A percentile compares a stretch with the other conserved stretches of the same genome.
phyloP scores from a whole-genome alignment of 441 rosid genomes.

The Populus hybrid region DNA sequence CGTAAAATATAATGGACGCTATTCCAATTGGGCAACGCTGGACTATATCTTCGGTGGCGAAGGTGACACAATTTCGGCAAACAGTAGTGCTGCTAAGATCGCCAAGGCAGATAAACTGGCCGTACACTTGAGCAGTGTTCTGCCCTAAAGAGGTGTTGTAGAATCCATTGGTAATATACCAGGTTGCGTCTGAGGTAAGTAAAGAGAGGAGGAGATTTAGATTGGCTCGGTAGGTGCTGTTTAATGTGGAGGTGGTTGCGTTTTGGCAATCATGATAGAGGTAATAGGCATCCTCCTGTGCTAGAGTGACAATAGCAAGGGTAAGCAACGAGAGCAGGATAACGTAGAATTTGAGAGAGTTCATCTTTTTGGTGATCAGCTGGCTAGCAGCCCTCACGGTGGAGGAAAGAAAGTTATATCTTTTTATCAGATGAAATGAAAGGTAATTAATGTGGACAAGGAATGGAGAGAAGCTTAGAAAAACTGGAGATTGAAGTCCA shows the following conservation, averaged over 20 bases:
- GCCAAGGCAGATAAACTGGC: conserved; percentile 38
- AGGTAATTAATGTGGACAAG: too few relatives aligned
- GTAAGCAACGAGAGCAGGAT: background rate
- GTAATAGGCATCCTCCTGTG: background rate
- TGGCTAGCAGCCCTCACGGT: background rate
- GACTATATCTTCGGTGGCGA: background rate
- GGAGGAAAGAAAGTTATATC: too few relatives aligned
- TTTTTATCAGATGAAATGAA: too few relatives aligned
- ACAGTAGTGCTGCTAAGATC: conserved; percentile 13
- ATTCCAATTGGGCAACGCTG: conserved; percentile 15
- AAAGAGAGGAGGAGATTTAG: conserved; percentile 20
- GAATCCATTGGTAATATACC: conserved; percentile 7
- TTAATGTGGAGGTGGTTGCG: conserved; percentile 8
- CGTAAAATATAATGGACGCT: conserved; percentile 15
- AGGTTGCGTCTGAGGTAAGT: conserved; percentile 9
- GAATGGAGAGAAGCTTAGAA: background rate
- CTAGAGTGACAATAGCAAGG: background rate
- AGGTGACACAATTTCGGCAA: conserved; percentile 25
- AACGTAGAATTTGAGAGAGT: background rate
- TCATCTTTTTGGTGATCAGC: background rate
- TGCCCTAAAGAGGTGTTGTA: conserved; percentile 10
- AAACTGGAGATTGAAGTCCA: too few relatives aligned
- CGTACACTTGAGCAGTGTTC: conserved; percentile 15
- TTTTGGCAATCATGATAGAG: background rate
- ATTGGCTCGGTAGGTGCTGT: conserved; percentile 20